These are phyloP conservation scores for Tuber borchii DNA, from an alignment of 495 filamentous ascomycete genomes.

Conservation along the genomic window DNA sequence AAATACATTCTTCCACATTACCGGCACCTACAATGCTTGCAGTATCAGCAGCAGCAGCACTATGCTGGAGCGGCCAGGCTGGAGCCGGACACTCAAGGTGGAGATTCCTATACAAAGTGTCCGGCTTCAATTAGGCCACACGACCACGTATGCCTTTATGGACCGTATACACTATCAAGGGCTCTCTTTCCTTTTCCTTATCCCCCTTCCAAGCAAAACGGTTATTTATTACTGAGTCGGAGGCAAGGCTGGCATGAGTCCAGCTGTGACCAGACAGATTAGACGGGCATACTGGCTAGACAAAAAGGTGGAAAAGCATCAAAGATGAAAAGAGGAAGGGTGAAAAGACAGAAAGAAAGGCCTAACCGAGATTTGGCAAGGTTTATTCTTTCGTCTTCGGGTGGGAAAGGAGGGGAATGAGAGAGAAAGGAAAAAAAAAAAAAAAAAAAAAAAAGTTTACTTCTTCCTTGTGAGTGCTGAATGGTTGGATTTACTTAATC, in stretches of 20 bases:
- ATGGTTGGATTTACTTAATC: conserved; percentile 24
- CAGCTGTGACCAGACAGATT: neutral
- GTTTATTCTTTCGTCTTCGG: neutral
- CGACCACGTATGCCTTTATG: neutral
- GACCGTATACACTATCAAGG: neutral
- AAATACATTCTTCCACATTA: neutral
- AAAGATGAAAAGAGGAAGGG: neutral
- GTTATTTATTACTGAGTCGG: too few relatives aligned
- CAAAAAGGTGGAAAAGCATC: neutral
- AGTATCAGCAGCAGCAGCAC: neutral
- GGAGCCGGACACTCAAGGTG: too few relatives aligned
- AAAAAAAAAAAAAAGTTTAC: neutral
- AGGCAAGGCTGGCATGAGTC: neutral
- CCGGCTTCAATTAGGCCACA: neutral
- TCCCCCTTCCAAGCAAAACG: neutral
- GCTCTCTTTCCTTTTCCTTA: neutral
- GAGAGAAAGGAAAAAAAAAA: neutral
- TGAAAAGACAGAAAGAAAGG: neutral
- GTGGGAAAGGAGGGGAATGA: neutral
- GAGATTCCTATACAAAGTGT: too few relatives aligned
- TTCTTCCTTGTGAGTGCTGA: conserved; percentile 11
- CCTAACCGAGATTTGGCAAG: neutral
- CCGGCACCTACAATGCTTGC: neutral
- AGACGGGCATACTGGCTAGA: neutral
- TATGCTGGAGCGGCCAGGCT: neutral